These are phyloP conservation scores for Diaporthe sp. DNA, from an alignment of 2,329 filamentous ascomycete genomes.

Conservation along the genomic window DNA sequence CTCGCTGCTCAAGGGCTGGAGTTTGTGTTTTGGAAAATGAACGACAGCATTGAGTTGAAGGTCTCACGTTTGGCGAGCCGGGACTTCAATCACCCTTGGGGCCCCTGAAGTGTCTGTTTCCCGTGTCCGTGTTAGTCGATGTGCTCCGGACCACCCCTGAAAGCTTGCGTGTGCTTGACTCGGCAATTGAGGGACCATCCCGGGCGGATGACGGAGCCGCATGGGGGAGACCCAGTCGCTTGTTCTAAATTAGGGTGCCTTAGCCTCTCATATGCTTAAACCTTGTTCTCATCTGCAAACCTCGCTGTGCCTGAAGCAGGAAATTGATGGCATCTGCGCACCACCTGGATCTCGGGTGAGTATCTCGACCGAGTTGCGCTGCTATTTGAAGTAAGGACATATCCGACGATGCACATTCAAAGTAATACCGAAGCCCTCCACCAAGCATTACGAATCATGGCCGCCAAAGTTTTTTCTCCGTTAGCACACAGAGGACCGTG, in stretches of 20 bases:
- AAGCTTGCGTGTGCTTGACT: slow-evolving; percentile 20
- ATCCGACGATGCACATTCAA: neutral
- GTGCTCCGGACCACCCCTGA: slow-evolving; percentile 23
- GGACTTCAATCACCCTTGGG: neutral
- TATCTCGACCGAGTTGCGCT: neutral
- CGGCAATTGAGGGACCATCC: slow-evolving; percentile 3
- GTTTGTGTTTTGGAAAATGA: neutral
- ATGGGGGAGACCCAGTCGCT: neutral
- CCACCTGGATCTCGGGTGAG: neutral
- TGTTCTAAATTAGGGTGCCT: neutral
- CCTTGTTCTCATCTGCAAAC: neutral
- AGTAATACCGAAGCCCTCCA: neutral
- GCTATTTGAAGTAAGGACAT: too few relatives aligned
- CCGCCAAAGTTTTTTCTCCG: neutral
- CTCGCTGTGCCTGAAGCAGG: neutral
- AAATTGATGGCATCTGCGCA: neutral
- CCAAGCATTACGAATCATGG: too few relatives aligned
- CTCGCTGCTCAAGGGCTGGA: neutral
- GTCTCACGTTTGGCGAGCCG: neutral
- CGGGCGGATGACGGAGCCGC: slow-evolving; percentile 4
- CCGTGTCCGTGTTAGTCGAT: slow-evolving; percentile 17
- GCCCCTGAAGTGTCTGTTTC: slow-evolving; percentile 10
- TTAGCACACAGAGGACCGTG: neutral
- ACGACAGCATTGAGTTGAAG: neutral
- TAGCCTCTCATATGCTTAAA: slow-evolving; percentile 17